These are phyloP conservation scores for Exophiala alcalophila DNA, from an alignment of 2,329 filamentous ascomycete genomes.

Conservation along the genomic window DNA sequence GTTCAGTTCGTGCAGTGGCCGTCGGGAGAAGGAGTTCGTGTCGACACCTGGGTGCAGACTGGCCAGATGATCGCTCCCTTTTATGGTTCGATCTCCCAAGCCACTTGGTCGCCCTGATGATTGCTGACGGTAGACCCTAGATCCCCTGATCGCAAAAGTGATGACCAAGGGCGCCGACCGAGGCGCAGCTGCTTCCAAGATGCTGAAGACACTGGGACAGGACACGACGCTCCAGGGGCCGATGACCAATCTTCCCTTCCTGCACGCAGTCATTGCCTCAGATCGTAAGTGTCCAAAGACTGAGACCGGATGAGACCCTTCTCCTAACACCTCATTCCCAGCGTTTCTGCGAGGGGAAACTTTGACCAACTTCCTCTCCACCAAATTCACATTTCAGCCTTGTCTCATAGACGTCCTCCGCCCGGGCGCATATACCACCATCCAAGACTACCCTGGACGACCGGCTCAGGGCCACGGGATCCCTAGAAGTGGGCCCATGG, in stretches of 20 bases:
- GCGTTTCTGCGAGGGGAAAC: constrained; percentile 52
- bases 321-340: too few relatives aligned
- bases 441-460: constrained; percentile 59
- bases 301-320: too few relatives aligned
- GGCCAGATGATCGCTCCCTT: constrained; percentile 56
- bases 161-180: constrained; percentile 51
- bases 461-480: constrained; percentile 56
- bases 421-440: constrained; percentile 55
- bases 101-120: too few relatives aligned
- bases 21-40: constrained; percentile 46
- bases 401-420: constrained; percentile 55
- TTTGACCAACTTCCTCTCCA: constrained; percentile 54
- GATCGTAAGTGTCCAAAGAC: too few relatives aligned
- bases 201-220: constrained; percentile 44
- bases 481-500: constrained; percentile 60
- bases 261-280: constrained; percentile 48
- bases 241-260: constrained; percentile 57
- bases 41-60: constrained; percentile 63
- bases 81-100: too few relatives aligned
- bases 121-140: too few relatives aligned
- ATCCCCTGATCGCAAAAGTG: constrained; percentile 57
- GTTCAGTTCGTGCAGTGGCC: constrained; percentile 59
- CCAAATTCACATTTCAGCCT: constrained; percentile 48
- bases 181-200: constrained; percentile 43
- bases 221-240: constrained; percentile 51